These are phyloP conservation scores for Saccharomyces hybrid DNA, from an alignment of 1,139 yeast genomes.

Conservation along the genomic window DNA sequence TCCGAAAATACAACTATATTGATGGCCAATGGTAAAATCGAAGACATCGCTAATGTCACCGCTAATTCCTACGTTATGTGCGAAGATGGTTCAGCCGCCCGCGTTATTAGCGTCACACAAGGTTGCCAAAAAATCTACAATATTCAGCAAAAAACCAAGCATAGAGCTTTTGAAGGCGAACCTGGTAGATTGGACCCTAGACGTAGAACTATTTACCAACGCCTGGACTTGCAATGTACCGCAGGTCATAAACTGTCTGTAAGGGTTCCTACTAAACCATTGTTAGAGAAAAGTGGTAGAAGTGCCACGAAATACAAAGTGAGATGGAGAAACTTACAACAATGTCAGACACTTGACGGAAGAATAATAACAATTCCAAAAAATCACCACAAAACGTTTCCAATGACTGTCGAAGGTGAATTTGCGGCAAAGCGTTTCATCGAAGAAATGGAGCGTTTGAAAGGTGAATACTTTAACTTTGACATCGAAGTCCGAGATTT, in stretches of 20 bases:
- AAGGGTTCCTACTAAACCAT: slow-evolving; percentile 23
- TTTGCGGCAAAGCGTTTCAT: slow-evolving; percentile 13
- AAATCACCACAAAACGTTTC: slow-evolving; percentile 20
- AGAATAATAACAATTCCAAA: slow-evolving; percentile 21
- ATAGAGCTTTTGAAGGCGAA: slow-evolving; percentile 18
- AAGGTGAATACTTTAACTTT: slow-evolving; percentile 30
- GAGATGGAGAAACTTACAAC: slow-evolving; percentile 17
- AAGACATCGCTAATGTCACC: slow-evolving; percentile 30
- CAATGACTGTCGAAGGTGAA: slow-evolving; percentile 20
- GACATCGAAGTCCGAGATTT: slow-evolving; percentile 34
- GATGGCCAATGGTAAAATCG: slow-evolving; percentile 37
- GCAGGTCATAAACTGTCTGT: slow-evolving; percentile 33
- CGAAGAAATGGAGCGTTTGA: slow-evolving; percentile 9
- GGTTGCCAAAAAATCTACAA: slow-evolving; percentile 38
- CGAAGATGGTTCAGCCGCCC: slow-evolving; percentile 37
- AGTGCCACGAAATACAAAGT: slow-evolving; percentile 11
- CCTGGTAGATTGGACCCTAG: slow-evolving; percentile 16
- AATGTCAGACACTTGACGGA: slow-evolving; percentile 17
- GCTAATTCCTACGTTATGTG: slow-evolving; percentile 38
- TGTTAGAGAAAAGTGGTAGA: slow-evolving; percentile 18
- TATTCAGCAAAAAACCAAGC: slow-evolving; percentile 30
- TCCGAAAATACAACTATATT: slow-evolving; percentile 35
- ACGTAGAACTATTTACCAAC: slow-evolving; percentile 18
- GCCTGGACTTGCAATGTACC: slow-evolving; percentile 31
- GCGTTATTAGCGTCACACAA: slow-evolving; percentile 35